Percentiles rank a stretch among this genome's conserved stretches.
Conservation (phyloP, 2,329 filamentous ascomycete genomes). For the Pseudogymnoascus sp. region DNA sequence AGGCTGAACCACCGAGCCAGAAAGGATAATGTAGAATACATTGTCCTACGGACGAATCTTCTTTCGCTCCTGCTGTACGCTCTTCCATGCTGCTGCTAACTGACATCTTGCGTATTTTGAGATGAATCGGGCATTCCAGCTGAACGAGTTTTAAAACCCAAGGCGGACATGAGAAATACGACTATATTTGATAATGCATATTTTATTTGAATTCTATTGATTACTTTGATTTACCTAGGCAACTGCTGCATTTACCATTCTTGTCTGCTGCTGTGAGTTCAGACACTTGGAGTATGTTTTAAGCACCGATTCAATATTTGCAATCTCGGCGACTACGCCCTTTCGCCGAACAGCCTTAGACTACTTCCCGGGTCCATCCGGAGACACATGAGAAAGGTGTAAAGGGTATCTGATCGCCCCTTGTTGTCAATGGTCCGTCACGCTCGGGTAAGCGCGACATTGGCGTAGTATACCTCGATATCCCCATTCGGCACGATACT, state of each 20-base stretch:
- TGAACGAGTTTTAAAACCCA: not conserved
- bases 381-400: not conserved
- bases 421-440: not conserved
- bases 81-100: not conserved
- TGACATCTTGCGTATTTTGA: not conserved
- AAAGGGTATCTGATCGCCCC: not conserved
- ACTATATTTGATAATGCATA: not conserved
- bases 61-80: not conserved
- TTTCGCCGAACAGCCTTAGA: not conserved
- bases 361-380: not conserved
- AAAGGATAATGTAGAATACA: slow-evolving; percentile 56
- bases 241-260: not conserved
- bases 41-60: not conserved
- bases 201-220: not conserved
- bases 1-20: slow-evolving; percentile 96
- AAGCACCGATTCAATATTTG: not conserved
- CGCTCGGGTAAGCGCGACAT: not conserved
- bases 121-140: not conserved
- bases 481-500: not conserved
- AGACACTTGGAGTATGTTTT: not conserved
- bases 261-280: not conserved
- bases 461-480: not conserved
- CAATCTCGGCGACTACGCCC: not conserved
- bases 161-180: not conserved
- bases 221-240: not conserved